These are phyloP conservation scores for Pythium aquatile DNA, from an alignment of 352 stramenopile genomes.

Conservation along the genomic window DNA sequence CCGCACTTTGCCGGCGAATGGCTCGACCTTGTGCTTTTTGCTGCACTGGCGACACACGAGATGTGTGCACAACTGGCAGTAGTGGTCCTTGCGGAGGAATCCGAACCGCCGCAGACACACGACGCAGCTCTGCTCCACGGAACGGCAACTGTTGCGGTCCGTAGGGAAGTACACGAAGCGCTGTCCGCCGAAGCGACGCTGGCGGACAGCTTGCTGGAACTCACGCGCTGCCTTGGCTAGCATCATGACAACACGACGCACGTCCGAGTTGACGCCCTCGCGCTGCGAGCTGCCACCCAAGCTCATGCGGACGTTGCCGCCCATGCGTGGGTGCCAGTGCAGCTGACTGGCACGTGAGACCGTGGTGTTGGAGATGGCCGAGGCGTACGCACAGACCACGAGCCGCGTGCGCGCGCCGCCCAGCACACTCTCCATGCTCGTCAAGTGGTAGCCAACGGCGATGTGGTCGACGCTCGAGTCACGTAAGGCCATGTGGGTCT, in stretches of 20 bases:
- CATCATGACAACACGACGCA: conserved; percentile 33
- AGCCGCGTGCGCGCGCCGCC: conserved; percentile 51
- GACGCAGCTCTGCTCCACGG: conserved; percentile 34
- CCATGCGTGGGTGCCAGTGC: conserved; percentile 23
- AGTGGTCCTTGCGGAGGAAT: conserved; percentile 49
- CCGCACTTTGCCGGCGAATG: conserved; percentile 39
- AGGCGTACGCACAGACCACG: conserved; percentile 56
- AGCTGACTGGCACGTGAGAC: conserved; percentile 13
- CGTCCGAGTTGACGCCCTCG: conserved; percentile 11
- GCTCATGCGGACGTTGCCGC: conserved; percentile 1
- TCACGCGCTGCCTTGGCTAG: conserved; percentile 46
- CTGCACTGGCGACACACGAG: conserved; percentile 63
- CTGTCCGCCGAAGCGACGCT: conserved; percentile 56
- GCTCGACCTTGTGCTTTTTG: conserved; percentile 68
- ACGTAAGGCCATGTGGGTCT: conserved; percentile 28
- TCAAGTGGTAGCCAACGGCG: conserved; percentile 62
- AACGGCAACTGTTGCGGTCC: conserved; percentile 17
- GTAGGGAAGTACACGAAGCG: conserved; percentile 42
- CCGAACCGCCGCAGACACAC: conserved; percentile 56
- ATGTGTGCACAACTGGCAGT: conserved; percentile 66
- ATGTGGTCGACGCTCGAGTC: conserved; percentile 50
- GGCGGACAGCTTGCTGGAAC: conserved; percentile 56
- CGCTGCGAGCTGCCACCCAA: neutral
- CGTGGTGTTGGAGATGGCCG: conserved; percentile 3
- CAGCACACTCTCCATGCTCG: conserved; percentile 40